phyloP scores from a whole-genome alignment of 805 yeast genomes.

The Candida pini region DNA sequence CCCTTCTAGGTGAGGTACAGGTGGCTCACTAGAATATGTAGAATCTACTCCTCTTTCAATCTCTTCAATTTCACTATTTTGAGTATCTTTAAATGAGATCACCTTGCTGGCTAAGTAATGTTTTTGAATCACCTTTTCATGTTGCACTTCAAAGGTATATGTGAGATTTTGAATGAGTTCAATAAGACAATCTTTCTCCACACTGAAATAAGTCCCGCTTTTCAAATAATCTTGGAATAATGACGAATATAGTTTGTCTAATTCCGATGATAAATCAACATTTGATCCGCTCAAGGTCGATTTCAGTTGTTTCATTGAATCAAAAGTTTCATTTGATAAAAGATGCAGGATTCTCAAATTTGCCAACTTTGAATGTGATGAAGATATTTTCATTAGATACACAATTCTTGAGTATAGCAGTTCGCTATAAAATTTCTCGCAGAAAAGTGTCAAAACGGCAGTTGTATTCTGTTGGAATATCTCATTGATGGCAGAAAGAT shows the following conservation, averaged over 20 bases:
- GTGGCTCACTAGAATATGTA: constrained; percentile 1
- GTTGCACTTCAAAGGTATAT: constrained; percentile 37
- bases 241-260: constrained; percentile 72
- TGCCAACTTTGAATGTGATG: constrained; percentile 58
- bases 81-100: constrained; percentile 18
- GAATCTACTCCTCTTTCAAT: constrained; percentile 10
- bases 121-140: constrained; percentile 32
- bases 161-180: constrained; percentile 42
- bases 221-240: constrained; percentile 64
- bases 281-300: constrained; percentile 47
- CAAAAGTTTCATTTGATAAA: constrained; percentile 52
- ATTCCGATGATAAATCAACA: constrained; percentile 39
- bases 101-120: constrained; percentile 29
- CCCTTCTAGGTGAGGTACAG: background rate
- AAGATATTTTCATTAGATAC: constrained; percentile 55
- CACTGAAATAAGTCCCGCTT: constrained; percentile 61
- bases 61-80: constrained; percentile 9
- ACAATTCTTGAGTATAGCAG: constrained; percentile 54
- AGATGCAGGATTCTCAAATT: constrained; percentile 72
- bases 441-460: constrained; percentile 58
- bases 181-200: constrained; percentile 66
- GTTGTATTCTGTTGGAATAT: constrained; percentile 62
- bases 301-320: constrained; percentile 59
- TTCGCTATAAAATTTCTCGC: constrained; percentile 74
- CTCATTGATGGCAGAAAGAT: constrained; percentile 64